Percentiles rank a stretch among this genome's conserved stretches.
phyloP scores from a whole-genome alignment of 805 yeast species.

The Kuraishia hungarica region DNA sequence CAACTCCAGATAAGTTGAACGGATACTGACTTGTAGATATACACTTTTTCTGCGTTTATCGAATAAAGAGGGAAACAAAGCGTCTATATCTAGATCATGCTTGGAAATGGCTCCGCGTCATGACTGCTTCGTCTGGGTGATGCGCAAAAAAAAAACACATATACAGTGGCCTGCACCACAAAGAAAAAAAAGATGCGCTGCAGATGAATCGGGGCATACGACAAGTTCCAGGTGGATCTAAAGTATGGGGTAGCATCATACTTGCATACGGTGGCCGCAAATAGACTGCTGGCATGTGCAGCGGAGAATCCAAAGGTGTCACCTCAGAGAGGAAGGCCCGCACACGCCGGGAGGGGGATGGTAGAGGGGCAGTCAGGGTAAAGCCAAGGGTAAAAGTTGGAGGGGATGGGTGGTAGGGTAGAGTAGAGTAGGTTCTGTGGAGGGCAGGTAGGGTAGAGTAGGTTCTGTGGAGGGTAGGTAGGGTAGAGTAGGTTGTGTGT shows the following conservation, averaged over 20 bases:
- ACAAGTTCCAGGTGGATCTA: background rate
- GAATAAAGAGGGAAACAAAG: background rate
- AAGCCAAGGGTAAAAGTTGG: background rate
- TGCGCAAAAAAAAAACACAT: background rate
- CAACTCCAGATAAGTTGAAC: too few species aligned
- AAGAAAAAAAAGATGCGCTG: background rate
- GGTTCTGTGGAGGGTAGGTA: too few species aligned
- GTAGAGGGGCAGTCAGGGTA: background rate
- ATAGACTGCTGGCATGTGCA: background rate
- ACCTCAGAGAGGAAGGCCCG: background rate
- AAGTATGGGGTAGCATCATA: background rate
- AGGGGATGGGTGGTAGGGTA: too few species aligned
- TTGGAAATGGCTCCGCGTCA: background rate
- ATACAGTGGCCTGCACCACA: background rate
- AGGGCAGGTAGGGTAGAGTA: too few species aligned
- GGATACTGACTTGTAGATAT: too few species aligned
- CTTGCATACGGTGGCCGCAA: background rate
- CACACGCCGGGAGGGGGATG: background rate
- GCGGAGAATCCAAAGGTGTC: background rate
- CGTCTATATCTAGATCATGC: background rate
- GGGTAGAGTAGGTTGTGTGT: too few species aligned
- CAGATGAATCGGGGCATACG: background rate
- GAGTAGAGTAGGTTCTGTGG: too few species aligned
- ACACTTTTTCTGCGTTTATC: background rate
- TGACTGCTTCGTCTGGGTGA: background rate